Evolutionary conservation across 2,329 filamentous ascomycete species (phyloP), one percentile per base, ranked within the genome.

Genomic region (Stagonosporopsis tanaceti): DNA sequence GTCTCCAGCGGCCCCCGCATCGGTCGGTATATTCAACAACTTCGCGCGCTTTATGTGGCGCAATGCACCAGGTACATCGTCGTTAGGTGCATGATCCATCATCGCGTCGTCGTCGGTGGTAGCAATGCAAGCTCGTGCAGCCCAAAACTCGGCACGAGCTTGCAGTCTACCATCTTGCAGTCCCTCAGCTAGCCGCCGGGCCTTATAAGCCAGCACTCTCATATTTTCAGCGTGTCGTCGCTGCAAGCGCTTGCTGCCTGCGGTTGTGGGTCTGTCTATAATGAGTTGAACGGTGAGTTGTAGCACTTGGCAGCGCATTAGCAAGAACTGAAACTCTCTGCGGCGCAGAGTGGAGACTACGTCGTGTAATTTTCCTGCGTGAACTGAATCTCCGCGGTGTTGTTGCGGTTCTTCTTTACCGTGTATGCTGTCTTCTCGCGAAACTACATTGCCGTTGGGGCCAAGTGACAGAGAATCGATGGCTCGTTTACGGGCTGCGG

Each of bases 111-210:
- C 12, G 6, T 7, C 12, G 5, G 9, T 39, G 7, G 20, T 11
- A 9, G n/a, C 37, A 5, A 22, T 22, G 11, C 53, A 60, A 1
- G 54, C 67, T 17, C 57, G 25, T 22, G 64, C 67, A 30, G 52
- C 39, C 68, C 68, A 71, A 44, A 67, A 70, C 38, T 64, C 58
- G 24, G 59, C 58, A 2, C 62, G 53, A 2, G 67, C 64, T 28
- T 60, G 59, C 20, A 69, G 37, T 3, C 57, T 53, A 8, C 39
- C 24, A 17, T 56, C 61, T 4, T 60, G 22, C 17, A 65, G 28
- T 0, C 44, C 54, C 28, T 60, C 40, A 9, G 64, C 59, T 7
- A 67, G 30, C 3, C 35, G 17, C 4, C 24, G 47, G 11, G 66
- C 64, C 32, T 57, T 50, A 9, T 38, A 50, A 4, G 64, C 60